Evolutionary conservation across 106 monocot genomes (phyloP).

Genomic region (Vanilla planifolia): DNA sequence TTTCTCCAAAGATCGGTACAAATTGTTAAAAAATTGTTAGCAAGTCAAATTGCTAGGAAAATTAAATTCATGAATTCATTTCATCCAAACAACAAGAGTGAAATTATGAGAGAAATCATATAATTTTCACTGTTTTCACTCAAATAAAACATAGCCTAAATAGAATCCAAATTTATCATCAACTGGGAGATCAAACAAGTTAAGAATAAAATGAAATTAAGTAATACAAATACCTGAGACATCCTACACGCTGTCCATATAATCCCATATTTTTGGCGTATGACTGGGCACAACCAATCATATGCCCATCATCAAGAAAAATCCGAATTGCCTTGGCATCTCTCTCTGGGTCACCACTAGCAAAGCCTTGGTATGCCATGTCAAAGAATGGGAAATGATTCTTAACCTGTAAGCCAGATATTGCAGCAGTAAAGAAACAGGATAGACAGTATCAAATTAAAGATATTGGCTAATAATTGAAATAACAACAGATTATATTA

Average conservation of each 20-base stretch:
- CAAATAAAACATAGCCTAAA: too few relatives aligned
- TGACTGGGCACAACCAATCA: conserved; percentile 97
- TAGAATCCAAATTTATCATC: too few relatives aligned
- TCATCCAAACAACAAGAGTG: too few relatives aligned
- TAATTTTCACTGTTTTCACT: too few relatives aligned
- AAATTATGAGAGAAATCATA: too few relatives aligned
- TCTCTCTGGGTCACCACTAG: conserved; percentile 90
- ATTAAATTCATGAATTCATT: too few relatives aligned
- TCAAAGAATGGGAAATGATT: conserved; percentile 99
- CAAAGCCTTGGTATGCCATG: conserved; percentile 99
- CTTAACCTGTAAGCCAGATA: conserved; percentile 51
- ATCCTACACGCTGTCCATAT: conserved; percentile 94
- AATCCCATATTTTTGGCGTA: conserved; percentile 99
- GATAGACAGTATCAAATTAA: background rate
- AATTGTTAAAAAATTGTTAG: too few relatives aligned
- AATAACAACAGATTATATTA: background rate
- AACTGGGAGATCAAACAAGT: too few relatives aligned
- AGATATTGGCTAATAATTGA: background rate
- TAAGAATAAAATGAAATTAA: too few relatives aligned
- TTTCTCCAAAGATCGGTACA: too few relatives aligned
- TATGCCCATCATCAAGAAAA: conserved; percentile 94
- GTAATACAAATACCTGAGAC: conserved; percentile 62
- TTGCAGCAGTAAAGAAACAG: background rate
- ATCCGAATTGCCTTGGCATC: conserved; percentile 96
- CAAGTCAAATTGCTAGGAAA: too few relatives aligned